phyloP scores from a whole-genome alignment of 2,329 filamentous ascomycete genomes.

The Fusarium piperis region DNA sequence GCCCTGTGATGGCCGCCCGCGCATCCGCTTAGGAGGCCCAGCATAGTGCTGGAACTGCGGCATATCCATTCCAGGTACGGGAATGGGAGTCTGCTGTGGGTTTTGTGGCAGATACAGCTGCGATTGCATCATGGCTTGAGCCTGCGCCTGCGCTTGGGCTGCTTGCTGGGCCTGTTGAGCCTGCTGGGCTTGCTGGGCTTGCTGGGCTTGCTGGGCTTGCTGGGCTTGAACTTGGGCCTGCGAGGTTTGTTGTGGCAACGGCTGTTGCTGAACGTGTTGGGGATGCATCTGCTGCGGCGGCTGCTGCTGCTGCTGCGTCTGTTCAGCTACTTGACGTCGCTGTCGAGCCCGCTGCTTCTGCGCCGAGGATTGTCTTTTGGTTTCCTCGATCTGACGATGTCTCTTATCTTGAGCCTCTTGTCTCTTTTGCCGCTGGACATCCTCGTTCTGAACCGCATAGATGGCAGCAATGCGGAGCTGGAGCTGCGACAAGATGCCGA shows the following conservation, averaged over 20 bases:
- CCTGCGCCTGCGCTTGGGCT: constrained; percentile 36
- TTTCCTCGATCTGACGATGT: constrained; percentile 51
- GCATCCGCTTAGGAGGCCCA: constrained; percentile 44
- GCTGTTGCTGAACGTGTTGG: constrained; percentile 40
- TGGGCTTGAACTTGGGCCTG: constrained; percentile 41
- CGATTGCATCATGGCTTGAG: constrained; percentile 42
- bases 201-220: constrained; percentile 38
- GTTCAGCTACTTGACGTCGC: constrained; percentile 39
- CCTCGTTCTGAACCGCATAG: constrained; percentile 57
- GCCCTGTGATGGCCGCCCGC: constrained; percentile 38
- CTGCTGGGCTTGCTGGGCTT: constrained; percentile 40
- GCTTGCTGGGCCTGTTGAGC: constrained; percentile 40
- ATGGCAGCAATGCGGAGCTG: constrained; percentile 56
- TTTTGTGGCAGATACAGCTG: constrained; percentile 42
- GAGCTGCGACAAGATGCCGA: constrained; percentile 51
- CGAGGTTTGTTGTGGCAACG: constrained; percentile 36
- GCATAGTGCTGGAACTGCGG: constrained; percentile 44
- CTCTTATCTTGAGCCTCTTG: constrained; percentile 52
- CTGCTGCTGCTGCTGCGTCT: constrained; percentile 41
- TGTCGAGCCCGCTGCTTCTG: constrained; percentile 41
- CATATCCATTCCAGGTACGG: constrained; percentile 43
- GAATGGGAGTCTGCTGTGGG: constrained; percentile 38
- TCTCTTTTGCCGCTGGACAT: constrained; percentile 52
- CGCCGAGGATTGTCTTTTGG: constrained; percentile 38
- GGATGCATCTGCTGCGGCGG: constrained; percentile 32